phyloP scores from a whole-genome alignment of 164 flowering plant species.

The Tetrastigma voinierianum region DNA sequence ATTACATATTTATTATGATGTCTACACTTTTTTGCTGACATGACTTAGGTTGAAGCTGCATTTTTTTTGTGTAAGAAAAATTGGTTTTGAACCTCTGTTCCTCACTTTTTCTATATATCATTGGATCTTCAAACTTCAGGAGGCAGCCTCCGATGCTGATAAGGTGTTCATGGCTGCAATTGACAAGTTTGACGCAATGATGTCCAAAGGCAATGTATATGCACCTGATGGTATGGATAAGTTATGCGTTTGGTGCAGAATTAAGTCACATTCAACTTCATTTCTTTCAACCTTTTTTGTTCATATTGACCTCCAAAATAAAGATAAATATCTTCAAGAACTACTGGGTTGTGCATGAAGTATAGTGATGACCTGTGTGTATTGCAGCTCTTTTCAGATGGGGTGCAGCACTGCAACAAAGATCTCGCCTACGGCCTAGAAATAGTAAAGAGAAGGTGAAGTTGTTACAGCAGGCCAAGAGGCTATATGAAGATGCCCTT shows the following conservation, averaged over 20 bases:
- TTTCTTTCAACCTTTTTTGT: background rate
- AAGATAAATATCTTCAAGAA: background rate
- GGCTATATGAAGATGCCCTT: constrained; percentile 86
- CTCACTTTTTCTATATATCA: too few species aligned
- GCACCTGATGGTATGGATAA: constrained; percentile 79
- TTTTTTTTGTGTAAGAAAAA: too few species aligned
- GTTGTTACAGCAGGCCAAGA: constrained; percentile 78
- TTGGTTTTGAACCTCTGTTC: too few species aligned
- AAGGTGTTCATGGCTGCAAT: constrained; percentile 86
- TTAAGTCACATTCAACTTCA: background rate
- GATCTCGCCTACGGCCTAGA: constrained; percentile 68
- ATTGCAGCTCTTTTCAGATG: constrained; percentile 86
- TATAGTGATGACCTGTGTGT: background rate
- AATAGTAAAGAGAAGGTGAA: constrained; percentile 73
- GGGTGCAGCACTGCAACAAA: constrained; percentile 77
- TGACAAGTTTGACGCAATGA: constrained; percentile 93
- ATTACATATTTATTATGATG: too few species aligned
- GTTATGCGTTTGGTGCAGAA: background rate
- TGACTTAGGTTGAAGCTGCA: too few species aligned
- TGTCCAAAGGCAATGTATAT: constrained; percentile 69
- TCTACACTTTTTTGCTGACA: too few species aligned
- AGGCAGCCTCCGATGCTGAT: constrained; percentile 88
- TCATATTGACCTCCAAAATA: background rate
- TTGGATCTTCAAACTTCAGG: constrained; percentile 42
- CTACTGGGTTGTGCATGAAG: background rate